These are phyloP conservation scores for Pseudopithomyces chartarum DNA, from an alignment of 2,329 filamentous ascomycete species.

Conservation along the genomic window DNA sequence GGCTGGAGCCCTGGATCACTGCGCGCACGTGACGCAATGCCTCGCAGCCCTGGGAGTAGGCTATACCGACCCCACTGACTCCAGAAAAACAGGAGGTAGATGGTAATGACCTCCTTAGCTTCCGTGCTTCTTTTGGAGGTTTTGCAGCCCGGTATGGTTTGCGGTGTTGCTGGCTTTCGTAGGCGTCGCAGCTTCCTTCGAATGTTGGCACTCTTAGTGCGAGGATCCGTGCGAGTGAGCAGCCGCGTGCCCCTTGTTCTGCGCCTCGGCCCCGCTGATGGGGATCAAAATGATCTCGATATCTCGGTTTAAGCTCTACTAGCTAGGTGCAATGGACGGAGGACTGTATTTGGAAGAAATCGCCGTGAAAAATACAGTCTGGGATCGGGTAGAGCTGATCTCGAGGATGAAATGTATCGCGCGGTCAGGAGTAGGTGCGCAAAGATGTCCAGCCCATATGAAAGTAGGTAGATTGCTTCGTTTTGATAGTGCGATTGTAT, in stretches of 20 bases:
- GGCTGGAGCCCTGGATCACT: not conserved
- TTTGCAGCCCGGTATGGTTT: conserved; percentile 23
- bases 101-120: conserved; percentile 13
- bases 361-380: not conserved
- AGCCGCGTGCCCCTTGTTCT: not conserved
- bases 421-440: not conserved
- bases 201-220: conserved; percentile 25
- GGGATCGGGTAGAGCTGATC: not conserved
- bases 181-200: conserved; percentile 21
- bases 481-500: not conserved
- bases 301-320: not conserved
- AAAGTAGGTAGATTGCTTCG: not conserved
- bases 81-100: conserved; percentile 27
- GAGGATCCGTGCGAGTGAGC: conserved; percentile 7
- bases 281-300: not conserved
- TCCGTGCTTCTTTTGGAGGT: conserved; percentile 16
- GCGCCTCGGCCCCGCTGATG: conserved; percentile 4
- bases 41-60: conserved; percentile 16
- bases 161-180: conserved; percentile 27
- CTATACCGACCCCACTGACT: conserved; percentile 15
- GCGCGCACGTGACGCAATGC: conserved; percentile 20
- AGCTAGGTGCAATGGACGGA: not conserved
- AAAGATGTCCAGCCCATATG: not conserved
- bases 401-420: not conserved
- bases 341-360: not conserved